phyloP scores from a whole-genome alignment of 176 grass and related monocot genomes.

The Musa schizocarpa region DNA sequence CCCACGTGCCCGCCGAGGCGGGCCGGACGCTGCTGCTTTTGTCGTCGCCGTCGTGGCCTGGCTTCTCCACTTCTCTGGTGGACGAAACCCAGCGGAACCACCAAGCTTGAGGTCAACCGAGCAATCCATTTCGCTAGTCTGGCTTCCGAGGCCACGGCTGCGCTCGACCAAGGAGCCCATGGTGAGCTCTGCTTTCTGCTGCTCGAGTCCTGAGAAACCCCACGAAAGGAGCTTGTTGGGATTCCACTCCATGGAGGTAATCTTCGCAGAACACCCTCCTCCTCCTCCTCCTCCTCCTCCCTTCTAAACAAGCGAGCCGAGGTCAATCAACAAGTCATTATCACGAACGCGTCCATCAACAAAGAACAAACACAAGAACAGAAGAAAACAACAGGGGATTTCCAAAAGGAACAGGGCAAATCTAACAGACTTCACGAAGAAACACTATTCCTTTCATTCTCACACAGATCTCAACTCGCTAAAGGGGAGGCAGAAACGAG shows the following conservation, averaged over 20 bases:
- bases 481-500: neutral
- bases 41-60: neutral
- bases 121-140: conserved; percentile 14
- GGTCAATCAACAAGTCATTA: neutral
- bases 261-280: neutral
- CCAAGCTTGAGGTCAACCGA: conserved; percentile 92
- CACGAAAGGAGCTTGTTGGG: conserved; percentile 68
- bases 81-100: conserved; percentile 20
- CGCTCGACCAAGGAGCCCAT: neutral
- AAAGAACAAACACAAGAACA: neutral
- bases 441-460: neutral
- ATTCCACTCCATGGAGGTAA: conserved; percentile 79
- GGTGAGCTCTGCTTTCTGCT: neutral
- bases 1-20: conserved; percentile 7
- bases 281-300: neutral
- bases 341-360: neutral
- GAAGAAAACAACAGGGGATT: neutral
- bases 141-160: neutral
- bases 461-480: neutral
- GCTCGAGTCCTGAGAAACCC: conserved; percentile 28
- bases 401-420: too few species aligned
- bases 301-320: neutral
- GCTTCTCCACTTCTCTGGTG: neutral
- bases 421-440: too few species aligned
- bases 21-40: neutral